Percentiles rank a stretch among this genome's conserved stretches.
phyloP scores from a whole-genome alignment of 1,284 basidiomycete species.

The Fomitopsis palustris region DNA sequence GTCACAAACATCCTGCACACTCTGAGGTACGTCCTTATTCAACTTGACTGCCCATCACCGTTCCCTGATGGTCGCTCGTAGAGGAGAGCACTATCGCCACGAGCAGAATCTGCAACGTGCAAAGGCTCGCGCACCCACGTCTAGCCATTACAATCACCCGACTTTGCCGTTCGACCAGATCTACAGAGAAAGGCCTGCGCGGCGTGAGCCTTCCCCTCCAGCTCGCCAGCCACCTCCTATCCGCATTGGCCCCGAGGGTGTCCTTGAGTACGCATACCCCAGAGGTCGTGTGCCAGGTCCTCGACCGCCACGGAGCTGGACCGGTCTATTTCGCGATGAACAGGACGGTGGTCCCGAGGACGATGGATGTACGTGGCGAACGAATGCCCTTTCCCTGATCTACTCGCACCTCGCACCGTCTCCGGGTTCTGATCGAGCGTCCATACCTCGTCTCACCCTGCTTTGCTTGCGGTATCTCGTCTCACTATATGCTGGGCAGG shows the following conservation, averaged over 20 bases:
- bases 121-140: conserved; percentile 28
- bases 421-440: background rate
- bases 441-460: conserved; percentile 43
- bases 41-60: background rate
- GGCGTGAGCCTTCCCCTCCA: conserved; percentile 8
- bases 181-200: conserved; percentile 14
- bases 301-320: conserved; percentile 24
- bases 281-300: conserved; percentile 26
- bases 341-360: background rate
- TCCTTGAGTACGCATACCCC: conserved; percentile 23
- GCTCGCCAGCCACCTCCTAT: conserved; percentile 16
- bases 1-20: conserved; percentile 51
- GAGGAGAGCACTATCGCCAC: conserved; percentile 69
- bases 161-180: conserved; percentile 31
- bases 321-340: conserved; percentile 14
- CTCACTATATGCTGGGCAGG: conserved; percentile 15
- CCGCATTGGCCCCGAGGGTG: conserved; percentile 14
- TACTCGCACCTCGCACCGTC: conserved; percentile 32
- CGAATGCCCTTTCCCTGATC: conserved; percentile 47
- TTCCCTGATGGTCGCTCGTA: conserved; percentile 17
- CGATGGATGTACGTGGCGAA: conserved; percentile 40
- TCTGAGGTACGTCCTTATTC: conserved; percentile 34
- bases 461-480: conserved; percentile 38
- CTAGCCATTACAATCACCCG: conserved; percentile 20
- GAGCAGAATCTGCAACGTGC: conserved; percentile 48